These are phyloP conservation scores for Nigrospora sphaerica DNA, from an alignment of 2,329 filamentous ascomycete genomes.

Conservation along the genomic window DNA sequence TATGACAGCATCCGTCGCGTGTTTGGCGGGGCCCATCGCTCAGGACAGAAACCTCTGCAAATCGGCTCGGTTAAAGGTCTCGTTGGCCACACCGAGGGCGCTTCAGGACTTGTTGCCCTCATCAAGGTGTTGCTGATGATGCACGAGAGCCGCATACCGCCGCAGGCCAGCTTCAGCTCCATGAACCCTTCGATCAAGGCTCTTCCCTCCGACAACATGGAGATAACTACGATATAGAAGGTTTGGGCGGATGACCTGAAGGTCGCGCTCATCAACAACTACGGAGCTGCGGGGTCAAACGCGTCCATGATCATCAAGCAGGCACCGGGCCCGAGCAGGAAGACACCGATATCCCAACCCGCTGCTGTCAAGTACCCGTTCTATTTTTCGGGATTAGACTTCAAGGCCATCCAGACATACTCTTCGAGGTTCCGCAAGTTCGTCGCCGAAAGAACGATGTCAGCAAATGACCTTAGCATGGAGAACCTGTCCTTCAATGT, in stretches of 20 bases:
- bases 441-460: background rate
- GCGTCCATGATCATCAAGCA: slow-evolving; percentile 14
- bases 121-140: slow-evolving; percentile 26
- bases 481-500: slow-evolving; percentile 25
- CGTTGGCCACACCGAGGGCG: slow-evolving; percentile 26
- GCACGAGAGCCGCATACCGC: slow-evolving; percentile 15
- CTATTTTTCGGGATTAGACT: slow-evolving; percentile 12
- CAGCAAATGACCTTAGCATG: background rate
- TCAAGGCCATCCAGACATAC: slow-evolving; percentile 11
- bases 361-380: slow-evolving; percentile 7
- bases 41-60: slow-evolving; percentile 2
- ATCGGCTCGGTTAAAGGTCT: slow-evolving; percentile 25
- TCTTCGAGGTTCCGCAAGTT: slow-evolving; percentile 3
- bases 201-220: slow-evolving; percentile 9
- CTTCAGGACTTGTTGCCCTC: slow-evolving; percentile 19
- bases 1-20: slow-evolving; percentile 16
- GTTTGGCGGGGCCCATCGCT: slow-evolving; percentile 6
- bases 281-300: slow-evolving; percentile 26
- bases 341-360: background rate
- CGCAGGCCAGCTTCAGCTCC: slow-evolving; percentile 23
- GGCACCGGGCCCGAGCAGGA: slow-evolving; percentile 7
- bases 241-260: slow-evolving; percentile 12
- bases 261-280: slow-evolving; percentile 24
- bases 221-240: slow-evolving; percentile 6
- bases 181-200: slow-evolving; percentile 18